phyloP scores from a whole-genome alignment of 306 rosid species.

The Sicyos baderoa region DNA sequence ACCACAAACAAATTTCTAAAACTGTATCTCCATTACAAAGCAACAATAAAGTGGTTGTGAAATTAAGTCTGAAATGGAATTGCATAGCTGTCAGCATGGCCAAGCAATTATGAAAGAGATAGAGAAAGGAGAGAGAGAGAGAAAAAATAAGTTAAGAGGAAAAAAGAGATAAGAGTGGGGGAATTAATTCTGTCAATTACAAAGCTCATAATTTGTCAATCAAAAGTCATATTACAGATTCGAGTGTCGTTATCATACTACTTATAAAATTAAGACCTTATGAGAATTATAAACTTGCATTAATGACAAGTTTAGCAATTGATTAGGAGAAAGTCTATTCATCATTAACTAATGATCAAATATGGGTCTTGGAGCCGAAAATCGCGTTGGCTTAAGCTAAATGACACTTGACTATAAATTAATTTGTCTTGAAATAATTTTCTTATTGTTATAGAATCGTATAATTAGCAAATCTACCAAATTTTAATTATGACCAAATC shows the following conservation, averaged over 20 bases:
- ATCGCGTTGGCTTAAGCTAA: too few relatives aligned
- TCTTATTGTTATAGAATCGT: too few relatives aligned
- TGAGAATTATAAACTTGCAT: too few relatives aligned
- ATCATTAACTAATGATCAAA: too few relatives aligned
- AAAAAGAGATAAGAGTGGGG: constrained; percentile 23
- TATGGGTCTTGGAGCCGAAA: too few relatives aligned
- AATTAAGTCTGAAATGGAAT: constrained; percentile 21
- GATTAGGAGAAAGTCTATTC: neutral
- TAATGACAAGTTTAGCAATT: too few relatives aligned
- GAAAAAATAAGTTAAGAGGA: constrained; percentile 13
- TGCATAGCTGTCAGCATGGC: constrained; percentile 23
- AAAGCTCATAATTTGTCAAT: constrained; percentile 21
- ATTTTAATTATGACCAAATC: neutral
- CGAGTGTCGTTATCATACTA: constrained; percentile 15
- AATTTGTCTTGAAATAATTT: too few relatives aligned
- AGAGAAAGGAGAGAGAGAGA: constrained; percentile 4
- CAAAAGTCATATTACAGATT: constrained; percentile 17
- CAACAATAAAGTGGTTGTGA: constrained; percentile 23
- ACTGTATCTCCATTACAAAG: constrained; percentile 19
- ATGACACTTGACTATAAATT: too few relatives aligned
- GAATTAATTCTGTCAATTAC: constrained; percentile 19
- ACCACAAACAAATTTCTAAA: constrained; percentile 1
- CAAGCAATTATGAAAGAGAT: constrained; percentile 19
- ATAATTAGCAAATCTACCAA: neutral
- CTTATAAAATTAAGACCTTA: constrained; percentile 3